Evolutionary conservation across 148 eudicot genomes (phyloP).

Genomic region (Rhododendron henanense): DNA sequence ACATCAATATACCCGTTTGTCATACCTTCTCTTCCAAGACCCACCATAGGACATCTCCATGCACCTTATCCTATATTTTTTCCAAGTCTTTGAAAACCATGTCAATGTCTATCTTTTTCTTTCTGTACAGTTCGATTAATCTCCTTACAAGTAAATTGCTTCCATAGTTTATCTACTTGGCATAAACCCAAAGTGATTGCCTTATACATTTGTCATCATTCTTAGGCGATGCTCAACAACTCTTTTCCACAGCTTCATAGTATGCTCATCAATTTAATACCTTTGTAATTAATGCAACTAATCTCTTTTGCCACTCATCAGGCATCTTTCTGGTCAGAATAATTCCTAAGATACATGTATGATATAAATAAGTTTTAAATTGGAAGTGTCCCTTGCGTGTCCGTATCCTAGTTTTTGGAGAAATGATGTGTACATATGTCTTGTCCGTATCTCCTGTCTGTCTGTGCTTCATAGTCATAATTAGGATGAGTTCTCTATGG

Average conservation of each 20-base stretch:
- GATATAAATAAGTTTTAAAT: no score
- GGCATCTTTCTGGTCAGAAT: neutral
- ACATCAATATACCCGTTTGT: neutral
- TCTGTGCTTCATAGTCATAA: neutral
- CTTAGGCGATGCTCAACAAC: neutral
- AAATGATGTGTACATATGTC: neutral
- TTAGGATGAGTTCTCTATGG: neutral
- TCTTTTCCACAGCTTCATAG: neutral
- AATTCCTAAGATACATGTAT: neutral
- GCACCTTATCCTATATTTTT: neutral
- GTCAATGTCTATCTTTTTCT: neutral
- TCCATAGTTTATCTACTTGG: neutral
- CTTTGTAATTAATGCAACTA: neutral
- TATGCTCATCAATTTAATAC: neutral
- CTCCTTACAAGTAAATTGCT: neutral
- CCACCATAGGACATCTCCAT: neutral
- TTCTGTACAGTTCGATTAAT: neutral
- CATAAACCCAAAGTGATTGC: neutral
- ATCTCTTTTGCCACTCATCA: neutral
- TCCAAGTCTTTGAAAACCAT: neutral
- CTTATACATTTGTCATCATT: neutral
- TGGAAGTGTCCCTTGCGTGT: neutral
- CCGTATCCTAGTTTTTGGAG: neutral
- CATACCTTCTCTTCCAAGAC: neutral
- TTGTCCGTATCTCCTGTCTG: neutral